These are phyloP conservation scores for Zygosaccharomyces pseudobailii DNA, from an alignment of 1,139 yeast species.

Conservation along the genomic window DNA sequence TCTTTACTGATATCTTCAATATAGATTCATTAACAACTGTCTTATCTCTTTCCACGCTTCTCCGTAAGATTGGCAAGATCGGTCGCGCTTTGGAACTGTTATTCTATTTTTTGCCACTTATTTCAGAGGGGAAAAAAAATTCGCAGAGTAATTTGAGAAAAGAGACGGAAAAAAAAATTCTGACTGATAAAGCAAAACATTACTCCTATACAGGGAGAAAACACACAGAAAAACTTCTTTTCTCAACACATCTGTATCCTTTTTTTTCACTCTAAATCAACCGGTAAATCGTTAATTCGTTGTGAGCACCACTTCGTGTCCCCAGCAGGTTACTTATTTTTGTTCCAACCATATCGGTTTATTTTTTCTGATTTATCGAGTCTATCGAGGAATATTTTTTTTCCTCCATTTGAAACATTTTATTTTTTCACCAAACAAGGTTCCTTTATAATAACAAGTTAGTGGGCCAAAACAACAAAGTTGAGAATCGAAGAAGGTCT, in stretches of 20 bases:
- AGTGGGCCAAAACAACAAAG: constrained; percentile 1
- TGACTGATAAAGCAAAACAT: not conserved
- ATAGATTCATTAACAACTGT: not conserved
- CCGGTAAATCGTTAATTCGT: not conserved
- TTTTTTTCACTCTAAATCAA: not conserved
- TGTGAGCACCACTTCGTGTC: not conserved
- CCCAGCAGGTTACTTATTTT: not conserved
- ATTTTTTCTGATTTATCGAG: not conserved
- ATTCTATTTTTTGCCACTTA: constrained; percentile 1
- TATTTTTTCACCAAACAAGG: not conserved
- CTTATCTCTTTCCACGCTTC: not conserved
- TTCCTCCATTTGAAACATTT: not conserved
- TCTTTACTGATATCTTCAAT: too few species aligned
- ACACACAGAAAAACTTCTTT: not conserved
- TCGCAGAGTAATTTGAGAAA: constrained; percentile 3
- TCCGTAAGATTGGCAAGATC: too few species aligned
- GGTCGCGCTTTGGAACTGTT: not conserved
- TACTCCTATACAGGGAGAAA: not conserved
- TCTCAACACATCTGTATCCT: not conserved
- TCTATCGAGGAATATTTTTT: not conserved
- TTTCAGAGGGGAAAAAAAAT: constrained; percentile 10
- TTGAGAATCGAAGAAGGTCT: not conserved
- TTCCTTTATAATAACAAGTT: constrained; percentile 1
- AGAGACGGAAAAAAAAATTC: constrained; percentile 3
- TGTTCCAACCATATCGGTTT: not conserved